A percentile compares a stretch with the other conserved stretches of the same genome.
These are phyloP conservation scores for Lachancea sp. DNA, from an alignment of 805 yeast species.

Conservation along the genomic window DNA sequence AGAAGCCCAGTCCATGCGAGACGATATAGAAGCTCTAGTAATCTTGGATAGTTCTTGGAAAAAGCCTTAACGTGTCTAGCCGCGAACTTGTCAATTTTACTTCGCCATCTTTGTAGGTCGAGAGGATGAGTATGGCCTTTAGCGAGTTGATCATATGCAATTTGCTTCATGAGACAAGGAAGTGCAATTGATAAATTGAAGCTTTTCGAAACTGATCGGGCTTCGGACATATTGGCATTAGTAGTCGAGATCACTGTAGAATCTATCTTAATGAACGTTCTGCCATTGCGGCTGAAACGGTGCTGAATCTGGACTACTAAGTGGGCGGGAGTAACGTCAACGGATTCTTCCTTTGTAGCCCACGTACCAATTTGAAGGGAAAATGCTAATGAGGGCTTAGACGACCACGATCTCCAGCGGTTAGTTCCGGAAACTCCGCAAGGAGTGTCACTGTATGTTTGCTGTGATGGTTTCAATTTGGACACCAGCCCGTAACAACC, in stretches of 20 bases:
- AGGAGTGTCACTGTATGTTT: constrained; percentile 14
- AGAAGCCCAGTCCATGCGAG: constrained; percentile 16
- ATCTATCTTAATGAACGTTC: constrained; percentile 7
- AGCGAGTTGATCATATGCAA: constrained; percentile 10
- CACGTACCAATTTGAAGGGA: constrained; percentile 12
- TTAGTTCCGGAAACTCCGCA: constrained; percentile 14
- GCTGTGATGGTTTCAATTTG: constrained; percentile 3
- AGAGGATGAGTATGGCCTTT: constrained; percentile 5
- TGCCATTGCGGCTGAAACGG: constrained; percentile 3
- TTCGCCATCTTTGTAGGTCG: constrained; percentile 8
- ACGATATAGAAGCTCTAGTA: constrained; percentile 12
- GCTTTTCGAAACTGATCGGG: constrained; percentile 6
- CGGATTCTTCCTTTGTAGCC: constrained; percentile 12
- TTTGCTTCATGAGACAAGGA: constrained; percentile 12
- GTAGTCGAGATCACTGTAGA: constrained; percentile 13
- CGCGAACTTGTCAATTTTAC: constrained; percentile 10
- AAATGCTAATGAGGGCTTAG: constrained; percentile 9
- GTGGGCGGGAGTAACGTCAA: constrained; percentile 10
- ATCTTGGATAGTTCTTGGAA: neutral
- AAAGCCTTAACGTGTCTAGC: constrained; percentile 4
- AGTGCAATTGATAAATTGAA: constrained; percentile 8
- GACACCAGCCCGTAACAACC: constrained; percentile 11
- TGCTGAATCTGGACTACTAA: constrained; percentile 13
- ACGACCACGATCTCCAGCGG: constrained; percentile 8
- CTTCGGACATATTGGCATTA: constrained; percentile 2